Percentiles rank a stretch among this genome's conserved stretches.
These are phyloP conservation scores for Alloascoidea africana DNA, from an alignment of 805 yeast species.

Conservation along the genomic window DNA sequence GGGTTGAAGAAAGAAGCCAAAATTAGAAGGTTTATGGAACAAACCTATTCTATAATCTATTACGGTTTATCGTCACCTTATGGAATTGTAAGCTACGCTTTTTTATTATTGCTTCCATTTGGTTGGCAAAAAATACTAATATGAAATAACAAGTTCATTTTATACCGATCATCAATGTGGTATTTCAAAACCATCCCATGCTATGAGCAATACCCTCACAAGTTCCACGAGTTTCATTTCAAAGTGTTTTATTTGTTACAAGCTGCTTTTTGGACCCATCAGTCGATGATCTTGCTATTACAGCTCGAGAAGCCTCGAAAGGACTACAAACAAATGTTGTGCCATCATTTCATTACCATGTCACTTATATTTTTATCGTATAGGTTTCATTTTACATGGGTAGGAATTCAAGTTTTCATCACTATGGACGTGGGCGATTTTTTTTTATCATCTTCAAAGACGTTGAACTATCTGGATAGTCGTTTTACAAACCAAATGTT, in stretches of 20 bases:
- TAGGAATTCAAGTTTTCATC: conserved; percentile 62
- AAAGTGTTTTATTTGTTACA: conserved; percentile 62
- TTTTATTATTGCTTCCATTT: too few relatives aligned
- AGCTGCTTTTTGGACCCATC: conserved; percentile 89
- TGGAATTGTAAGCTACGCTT: too few relatives aligned
- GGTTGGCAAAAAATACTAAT: too few relatives aligned
- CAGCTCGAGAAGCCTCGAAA: conserved; percentile 75
- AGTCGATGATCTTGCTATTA: conserved; percentile 50
- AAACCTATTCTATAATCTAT: conserved; percentile 54
- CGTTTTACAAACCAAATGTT: conserved; percentile 39
- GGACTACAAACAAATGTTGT: conserved; percentile 58
- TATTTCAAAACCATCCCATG: conserved; percentile 54
- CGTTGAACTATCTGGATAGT: conserved; percentile 53
- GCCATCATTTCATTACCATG: conserved; percentile 69
- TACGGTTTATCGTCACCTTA: conserved; percentile 55
- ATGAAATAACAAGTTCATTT: too few relatives aligned
- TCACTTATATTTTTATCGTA: conserved; percentile 59
- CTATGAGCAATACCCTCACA: conserved; percentile 57
- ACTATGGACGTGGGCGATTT: conserved; percentile 80
- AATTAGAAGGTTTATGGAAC: conserved; percentile 61
- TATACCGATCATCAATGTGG: conserved; percentile 61
- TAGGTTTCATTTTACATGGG: conserved; percentile 71
- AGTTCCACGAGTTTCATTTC: conserved; percentile 39
- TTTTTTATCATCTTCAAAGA: conserved; percentile 54
- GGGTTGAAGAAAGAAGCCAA: conserved; percentile 31